Conservation (phyloP, 2,329 filamentous ascomycete genomes). For the Neofusicoccum cordaticola region DNA sequence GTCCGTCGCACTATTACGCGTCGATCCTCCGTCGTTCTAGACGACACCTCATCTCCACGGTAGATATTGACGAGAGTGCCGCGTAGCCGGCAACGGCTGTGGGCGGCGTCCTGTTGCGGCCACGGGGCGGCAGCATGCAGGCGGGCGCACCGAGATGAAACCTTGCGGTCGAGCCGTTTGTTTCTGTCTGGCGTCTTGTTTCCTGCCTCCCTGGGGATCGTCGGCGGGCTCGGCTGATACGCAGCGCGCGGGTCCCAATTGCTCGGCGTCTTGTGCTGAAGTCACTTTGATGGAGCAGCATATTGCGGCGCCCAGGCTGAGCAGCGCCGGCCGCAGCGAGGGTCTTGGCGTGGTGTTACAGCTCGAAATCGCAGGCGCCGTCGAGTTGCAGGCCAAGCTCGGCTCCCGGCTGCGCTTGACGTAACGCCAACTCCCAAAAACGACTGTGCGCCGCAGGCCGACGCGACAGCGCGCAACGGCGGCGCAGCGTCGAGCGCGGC, state of each 20-base stretch:
- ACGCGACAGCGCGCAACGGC: not conserved
- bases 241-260: not conserved
- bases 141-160: not conserved
- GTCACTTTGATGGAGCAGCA: not conserved
- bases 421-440: not conserved
- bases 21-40: not conserved
- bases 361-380: not conserved
- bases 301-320: not conserved
- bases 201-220: not conserved
- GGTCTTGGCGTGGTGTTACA: not conserved
- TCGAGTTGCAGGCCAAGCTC: conserved; percentile 1
- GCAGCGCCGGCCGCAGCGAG: not conserved
- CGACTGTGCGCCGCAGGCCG: not conserved
- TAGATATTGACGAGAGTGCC: not conserved
- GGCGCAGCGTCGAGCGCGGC: no score
- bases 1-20: not conserved
- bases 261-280: not conserved
- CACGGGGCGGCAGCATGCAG: not conserved
- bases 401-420: conserved; percentile 7
- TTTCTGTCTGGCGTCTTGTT: not conserved
- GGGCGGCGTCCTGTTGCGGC: not conserved
- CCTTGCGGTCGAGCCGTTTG: not conserved
- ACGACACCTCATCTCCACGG: conserved; percentile 5
- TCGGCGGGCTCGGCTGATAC: not conserved
- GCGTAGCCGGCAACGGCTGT: not conserved